Evolutionary conservation across 2,329 filamentous ascomycete species (phyloP).

Genomic region (Celoporthe dispersa): DNA sequence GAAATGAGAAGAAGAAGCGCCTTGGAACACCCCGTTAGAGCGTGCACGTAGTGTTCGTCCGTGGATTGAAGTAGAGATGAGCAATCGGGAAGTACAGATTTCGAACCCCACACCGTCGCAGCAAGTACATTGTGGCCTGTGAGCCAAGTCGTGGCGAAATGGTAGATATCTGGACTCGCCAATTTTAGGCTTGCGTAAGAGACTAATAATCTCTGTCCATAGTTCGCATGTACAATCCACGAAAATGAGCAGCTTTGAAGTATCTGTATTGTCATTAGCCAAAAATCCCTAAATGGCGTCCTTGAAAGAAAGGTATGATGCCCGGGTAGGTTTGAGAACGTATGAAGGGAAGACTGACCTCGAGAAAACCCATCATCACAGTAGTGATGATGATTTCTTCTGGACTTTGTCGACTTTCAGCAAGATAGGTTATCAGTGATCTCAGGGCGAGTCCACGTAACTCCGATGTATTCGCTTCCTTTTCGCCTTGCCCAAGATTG

Average conservation of each 20-base stretch:
- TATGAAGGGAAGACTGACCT: constrained; percentile 29
- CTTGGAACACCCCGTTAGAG: constrained; percentile 31
- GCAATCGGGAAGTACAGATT: constrained; percentile 8
- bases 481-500: constrained; percentile 33
- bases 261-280: constrained; percentile 30
- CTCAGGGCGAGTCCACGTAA: constrained; percentile 33
- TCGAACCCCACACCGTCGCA: constrained; percentile 28
- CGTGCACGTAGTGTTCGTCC: constrained; percentile 28
- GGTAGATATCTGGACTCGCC: constrained; percentile 30
- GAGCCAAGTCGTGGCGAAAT: constrained; percentile 37
- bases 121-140: constrained; percentile 31
- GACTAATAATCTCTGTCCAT: constrained; percentile 28
- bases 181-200: constrained; percentile 31
- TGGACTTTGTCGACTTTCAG: constrained; percentile 24
- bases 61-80: constrained; percentile 1
- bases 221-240: constrained; percentile 37
- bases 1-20: constrained; percentile 29
- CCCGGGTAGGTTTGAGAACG: background rate
- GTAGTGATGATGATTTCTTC: constrained; percentile 34
- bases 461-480: constrained; percentile 30
- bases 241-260: constrained; percentile 35
- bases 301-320: background rate
- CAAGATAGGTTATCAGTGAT: constrained; percentile 26
- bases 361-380: constrained; percentile 36
- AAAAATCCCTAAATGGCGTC: background rate